A percentile compares a stretch with the other conserved stretches of the same genome.
These are phyloP conservation scores for Eucalyptus erythrocorys DNA, from an alignment of 345 rosid genomes.

Conservation along the genomic window DNA sequence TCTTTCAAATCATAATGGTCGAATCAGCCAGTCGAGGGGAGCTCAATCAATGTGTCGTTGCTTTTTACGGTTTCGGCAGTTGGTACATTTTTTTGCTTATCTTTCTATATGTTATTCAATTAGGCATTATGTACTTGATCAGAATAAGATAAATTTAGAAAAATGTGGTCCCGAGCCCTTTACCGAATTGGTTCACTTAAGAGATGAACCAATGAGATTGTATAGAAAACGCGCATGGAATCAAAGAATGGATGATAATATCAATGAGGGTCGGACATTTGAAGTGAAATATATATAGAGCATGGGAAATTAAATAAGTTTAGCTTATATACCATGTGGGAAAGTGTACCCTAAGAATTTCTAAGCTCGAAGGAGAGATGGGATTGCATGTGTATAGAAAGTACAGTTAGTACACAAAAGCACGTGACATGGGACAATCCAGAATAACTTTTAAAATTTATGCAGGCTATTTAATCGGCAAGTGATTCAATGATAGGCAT, in stretches of 20 bases:
- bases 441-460: background rate
- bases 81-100: background rate
- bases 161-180: background rate
- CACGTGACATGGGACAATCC: background rate
- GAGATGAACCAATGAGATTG: background rate
- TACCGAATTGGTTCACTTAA: background rate
- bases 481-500: background rate
- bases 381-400: background rate
- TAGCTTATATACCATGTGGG: rapidly evolving
- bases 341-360: background rate
- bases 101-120: background rate
- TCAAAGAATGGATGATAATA: background rate
- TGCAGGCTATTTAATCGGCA: background rate
- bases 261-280: background rate
- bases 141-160: background rate
- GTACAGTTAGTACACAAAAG: background rate
- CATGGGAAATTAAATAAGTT: background rate
- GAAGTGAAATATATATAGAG: background rate
- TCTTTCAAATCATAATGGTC: background rate
- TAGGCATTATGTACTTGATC: background rate
- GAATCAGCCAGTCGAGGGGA: background rate
- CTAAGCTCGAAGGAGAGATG: background rate
- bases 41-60: background rate
- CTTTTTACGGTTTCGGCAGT: background rate
- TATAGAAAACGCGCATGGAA: background rate